Evolutionary conservation across 371 early-diverging fungal genomes (phyloP).

Genomic region (Mucor racemosus): DNA sequence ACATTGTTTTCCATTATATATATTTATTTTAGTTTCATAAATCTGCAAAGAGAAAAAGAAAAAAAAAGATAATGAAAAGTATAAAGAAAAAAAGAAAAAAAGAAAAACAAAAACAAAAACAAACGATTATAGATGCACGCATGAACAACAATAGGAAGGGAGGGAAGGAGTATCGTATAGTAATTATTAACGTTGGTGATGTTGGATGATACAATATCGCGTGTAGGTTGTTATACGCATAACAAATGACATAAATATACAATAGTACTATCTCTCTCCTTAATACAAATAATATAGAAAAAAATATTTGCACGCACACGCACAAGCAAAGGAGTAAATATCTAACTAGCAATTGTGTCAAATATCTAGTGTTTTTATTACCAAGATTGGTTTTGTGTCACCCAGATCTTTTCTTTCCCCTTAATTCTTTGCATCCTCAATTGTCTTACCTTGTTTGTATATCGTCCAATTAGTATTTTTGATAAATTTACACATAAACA

Average conservation of each 20-base stretch:
- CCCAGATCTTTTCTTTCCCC: not conserved
- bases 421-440: no score
- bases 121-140: not conserved
- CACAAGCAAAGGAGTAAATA: not conserved
- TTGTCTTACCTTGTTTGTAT: no score
- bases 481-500: no score
- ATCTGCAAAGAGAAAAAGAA: not conserved
- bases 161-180: not conserved
- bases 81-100: slow-evolving; percentile 5
- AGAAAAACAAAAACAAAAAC: no score
- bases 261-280: not conserved
- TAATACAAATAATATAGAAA: not conserved
- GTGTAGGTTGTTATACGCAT: not conserved
- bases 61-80: not conserved
- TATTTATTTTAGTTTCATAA: not conserved
- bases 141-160: not conserved
- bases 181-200: not conserved
- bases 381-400: not conserved
- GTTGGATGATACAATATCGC: not conserved
- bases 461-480: no score
- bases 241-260: not conserved
- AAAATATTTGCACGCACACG: no score
- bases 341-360: not conserved
- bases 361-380: not conserved
- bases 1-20: not conserved